Conservation (phyloP, 352 stramenopile genomes). For the Pythium rishiriense region DNA sequence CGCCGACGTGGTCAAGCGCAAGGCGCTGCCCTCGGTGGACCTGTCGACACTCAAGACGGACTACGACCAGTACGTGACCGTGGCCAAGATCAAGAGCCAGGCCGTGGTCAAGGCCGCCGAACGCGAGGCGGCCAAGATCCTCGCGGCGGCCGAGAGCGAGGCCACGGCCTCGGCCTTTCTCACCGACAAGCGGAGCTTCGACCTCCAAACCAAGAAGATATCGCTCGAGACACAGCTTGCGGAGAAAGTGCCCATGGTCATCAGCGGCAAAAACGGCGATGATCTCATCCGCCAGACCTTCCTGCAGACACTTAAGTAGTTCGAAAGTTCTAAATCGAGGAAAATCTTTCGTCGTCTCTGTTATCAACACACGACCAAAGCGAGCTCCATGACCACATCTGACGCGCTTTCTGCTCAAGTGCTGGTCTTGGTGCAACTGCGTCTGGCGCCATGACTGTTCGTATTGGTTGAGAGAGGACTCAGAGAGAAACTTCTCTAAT, state of each 20-base stretch:
- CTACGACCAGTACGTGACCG: slow-evolving; percentile 68
- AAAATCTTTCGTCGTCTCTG: no score
- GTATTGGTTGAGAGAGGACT: no score
- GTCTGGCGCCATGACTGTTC: no score
- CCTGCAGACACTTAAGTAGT: no score
- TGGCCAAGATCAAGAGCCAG: slow-evolving; percentile 61
- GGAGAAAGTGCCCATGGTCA: slow-evolving; percentile 62
- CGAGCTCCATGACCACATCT: no score
- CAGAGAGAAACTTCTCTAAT: no score
- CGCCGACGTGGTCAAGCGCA: slow-evolving; percentile 56
- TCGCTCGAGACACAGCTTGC: slow-evolving; percentile 58
- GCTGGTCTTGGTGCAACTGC: no score
- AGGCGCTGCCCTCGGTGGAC: slow-evolving; percentile 59
- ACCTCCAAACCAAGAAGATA: slow-evolving; percentile 79
- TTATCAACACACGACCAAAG: no score
- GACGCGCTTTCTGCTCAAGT: no score
- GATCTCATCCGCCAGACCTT: slow-evolving; percentile 71
- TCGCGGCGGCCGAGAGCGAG: slow-evolving; percentile 57
- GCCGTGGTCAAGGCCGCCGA: slow-evolving; percentile 69
- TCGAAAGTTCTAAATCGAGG: no score
- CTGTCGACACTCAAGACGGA: slow-evolving; percentile 56
- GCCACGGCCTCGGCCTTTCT: slow-evolving; percentile 55
- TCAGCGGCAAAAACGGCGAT: slow-evolving; percentile 84
- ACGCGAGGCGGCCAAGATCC: slow-evolving; percentile 54
- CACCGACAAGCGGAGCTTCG: slow-evolving; percentile 71